A percentile compares a stretch with the other conserved stretches of the same genome.
phyloP scores from a whole-genome alignment of 2,329 filamentous ascomycete species.

The Simplicillium sp. region DNA sequence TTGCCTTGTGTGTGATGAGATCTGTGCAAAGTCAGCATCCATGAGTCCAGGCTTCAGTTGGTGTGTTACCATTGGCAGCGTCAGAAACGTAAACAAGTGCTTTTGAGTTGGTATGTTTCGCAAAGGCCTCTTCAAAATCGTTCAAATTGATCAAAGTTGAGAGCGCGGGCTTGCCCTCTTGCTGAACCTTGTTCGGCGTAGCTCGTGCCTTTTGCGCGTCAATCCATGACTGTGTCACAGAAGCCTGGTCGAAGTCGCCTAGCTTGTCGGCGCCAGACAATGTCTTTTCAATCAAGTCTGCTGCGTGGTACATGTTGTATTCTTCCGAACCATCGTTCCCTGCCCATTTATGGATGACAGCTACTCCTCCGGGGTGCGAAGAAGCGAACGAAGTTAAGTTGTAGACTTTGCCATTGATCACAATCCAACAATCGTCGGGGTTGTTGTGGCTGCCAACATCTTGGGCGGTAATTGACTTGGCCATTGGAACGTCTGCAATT shows the following conservation, averaged over 20 bases:
- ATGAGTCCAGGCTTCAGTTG: constrained; percentile 45
- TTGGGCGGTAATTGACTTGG: constrained; percentile 21
- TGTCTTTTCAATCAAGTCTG: constrained; percentile 11
- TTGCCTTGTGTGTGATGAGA: constrained; percentile 5
- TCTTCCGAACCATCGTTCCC: constrained; percentile 14
- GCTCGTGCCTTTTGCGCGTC: neutral
- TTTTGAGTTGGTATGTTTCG: constrained; percentile 48
- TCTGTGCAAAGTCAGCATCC: constrained; percentile 43
- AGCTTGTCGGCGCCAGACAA: constrained; percentile 8
- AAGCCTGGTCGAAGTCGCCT: constrained; percentile 9
- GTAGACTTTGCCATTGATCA: constrained; percentile 57
- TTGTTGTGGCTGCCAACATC: constrained; percentile 37
- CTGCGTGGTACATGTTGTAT: constrained; percentile 14
- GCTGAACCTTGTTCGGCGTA: neutral
- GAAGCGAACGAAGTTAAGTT: constrained; percentile 29
- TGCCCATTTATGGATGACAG: constrained; percentile 15
- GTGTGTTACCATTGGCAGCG: constrained; percentile 48
- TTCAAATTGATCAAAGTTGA: constrained; percentile 24
- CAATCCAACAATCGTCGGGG: constrained; percentile 50
- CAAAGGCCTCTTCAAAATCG: constrained; percentile 48
- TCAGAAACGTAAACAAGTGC: constrained; percentile 64
- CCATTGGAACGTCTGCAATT: constrained; percentile 4
- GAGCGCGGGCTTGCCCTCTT: constrained; percentile 6
- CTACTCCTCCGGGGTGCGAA: constrained; percentile 12
- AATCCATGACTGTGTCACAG: constrained; percentile 3